phyloP scores from a whole-genome alignment of 495 filamentous ascomycete genomes.

The Collariella sp. region DNA sequence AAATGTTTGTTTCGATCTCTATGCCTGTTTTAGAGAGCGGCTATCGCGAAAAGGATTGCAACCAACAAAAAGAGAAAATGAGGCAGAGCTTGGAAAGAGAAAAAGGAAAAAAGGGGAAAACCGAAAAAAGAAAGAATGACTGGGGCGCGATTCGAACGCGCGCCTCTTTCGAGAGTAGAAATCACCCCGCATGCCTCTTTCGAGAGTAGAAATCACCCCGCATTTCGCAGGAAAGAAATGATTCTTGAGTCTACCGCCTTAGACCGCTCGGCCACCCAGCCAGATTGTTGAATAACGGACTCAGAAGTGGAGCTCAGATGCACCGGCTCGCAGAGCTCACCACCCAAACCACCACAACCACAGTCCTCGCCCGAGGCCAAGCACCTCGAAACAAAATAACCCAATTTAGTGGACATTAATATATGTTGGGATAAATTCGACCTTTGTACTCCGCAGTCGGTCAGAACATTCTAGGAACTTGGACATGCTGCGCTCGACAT shows the following conservation, averaged over 20 bases:
- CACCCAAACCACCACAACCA: too few relatives aligned
- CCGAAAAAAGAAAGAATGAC: conserved; percentile 15
- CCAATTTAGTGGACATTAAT: too few relatives aligned
- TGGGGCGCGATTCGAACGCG: conserved; percentile 30
- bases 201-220: conserved; percentile 24
- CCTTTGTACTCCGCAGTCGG: too few relatives aligned
- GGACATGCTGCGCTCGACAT: too few relatives aligned
- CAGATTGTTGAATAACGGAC: conserved; percentile 2
- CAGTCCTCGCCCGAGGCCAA: too few relatives aligned
- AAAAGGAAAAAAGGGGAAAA: neutral
- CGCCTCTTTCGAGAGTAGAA: conserved; percentile 31
- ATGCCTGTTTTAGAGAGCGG: too few relatives aligned
- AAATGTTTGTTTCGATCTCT: too few relatives aligned
- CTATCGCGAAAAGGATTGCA: too few relatives aligned
- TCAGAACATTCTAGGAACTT: too few relatives aligned
- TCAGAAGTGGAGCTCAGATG: neutral
- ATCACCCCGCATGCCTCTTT: conserved; percentile 21
- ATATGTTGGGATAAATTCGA: too few relatives aligned
- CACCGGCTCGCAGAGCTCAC: neutral
- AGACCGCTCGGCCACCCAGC: conserved; percentile 30
- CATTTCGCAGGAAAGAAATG: conserved; percentile 6
- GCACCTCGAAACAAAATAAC: too few relatives aligned
- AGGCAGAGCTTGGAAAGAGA: neutral
- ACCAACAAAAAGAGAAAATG: too few relatives aligned
- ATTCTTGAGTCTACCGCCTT: conserved; percentile 30